Evolutionary conservation across 352 stramenopile species (phyloP).

Genomic region (Phytophthora quininea): DNA sequence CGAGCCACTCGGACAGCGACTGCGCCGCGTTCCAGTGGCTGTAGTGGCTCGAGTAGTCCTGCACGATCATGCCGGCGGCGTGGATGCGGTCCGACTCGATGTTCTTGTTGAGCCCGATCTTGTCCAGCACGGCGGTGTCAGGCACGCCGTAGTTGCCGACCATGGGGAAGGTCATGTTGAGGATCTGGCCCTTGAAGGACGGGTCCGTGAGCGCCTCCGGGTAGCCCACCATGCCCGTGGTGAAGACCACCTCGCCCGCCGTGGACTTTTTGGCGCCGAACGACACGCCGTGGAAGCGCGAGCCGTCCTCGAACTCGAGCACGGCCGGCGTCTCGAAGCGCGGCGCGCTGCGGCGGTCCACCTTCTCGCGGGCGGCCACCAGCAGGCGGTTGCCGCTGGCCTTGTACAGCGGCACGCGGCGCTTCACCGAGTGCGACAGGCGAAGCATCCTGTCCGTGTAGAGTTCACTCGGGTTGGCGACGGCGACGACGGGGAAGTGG

Average conservation of each 20-base stretch:
- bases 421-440: constrained; percentile 66
- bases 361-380: constrained; percentile 61
- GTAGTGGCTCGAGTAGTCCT: constrained; percentile 92
- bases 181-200: constrained; percentile 96
- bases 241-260: constrained; percentile 94
- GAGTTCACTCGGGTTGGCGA: constrained; percentile 6
- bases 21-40: constrained; percentile 94
- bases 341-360: constrained; percentile 77
- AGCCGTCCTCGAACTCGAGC: constrained; percentile 85
- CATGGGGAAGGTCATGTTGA: constrained; percentile 96
- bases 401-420: constrained; percentile 69
- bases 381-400: constrained; percentile 69
- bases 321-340: constrained; percentile 85
- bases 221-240: constrained; percentile 99
- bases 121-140: constrained; percentile 76
- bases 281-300: constrained; percentile 77
- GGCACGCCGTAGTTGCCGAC: constrained; percentile 97
- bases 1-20: constrained; percentile 93
- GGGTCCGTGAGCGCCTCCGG: constrained; percentile 96
- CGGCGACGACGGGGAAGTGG: background rate
- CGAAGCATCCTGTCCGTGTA: constrained; percentile 56
- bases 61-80: constrained; percentile 92
- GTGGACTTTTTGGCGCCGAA: constrained; percentile 84
- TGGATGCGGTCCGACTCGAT: constrained; percentile 95
- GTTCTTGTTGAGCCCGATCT: constrained; percentile 82